Evolutionary conservation across 169 alveolate species (phyloP), one percentile per base, ranked within the genome.

Genomic region (Eimeria falciformis): DNA sequence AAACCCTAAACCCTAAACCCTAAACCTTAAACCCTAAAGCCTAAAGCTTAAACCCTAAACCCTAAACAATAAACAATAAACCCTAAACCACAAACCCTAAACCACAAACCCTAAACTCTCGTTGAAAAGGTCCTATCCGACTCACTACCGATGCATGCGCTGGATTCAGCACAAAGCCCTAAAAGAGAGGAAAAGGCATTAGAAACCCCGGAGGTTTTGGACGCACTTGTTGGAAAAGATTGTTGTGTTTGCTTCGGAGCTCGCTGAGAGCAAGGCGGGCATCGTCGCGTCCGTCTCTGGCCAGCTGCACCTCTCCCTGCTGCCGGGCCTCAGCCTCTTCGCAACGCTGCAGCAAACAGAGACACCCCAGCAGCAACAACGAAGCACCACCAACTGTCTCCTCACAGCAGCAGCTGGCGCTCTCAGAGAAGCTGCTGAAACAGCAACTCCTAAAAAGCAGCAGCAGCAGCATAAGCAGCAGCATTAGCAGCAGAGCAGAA

Each of bases 261-360:
- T 71, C 6, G 14, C 23, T 25, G 71, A 71, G 56, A 4, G 82
- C 82, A 2, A 71, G 3, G 45, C 53, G 56, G 45, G 82, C 82
- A 9, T 71, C 82, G 56, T 71, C 82, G 5, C 56, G 18, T 3
- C 23, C 29, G 56, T 71, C 82, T 40, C 21, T 71, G 6, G 82
- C 82, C 23, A 37, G 27, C 5, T 25, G n/a, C 9, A 37, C 82
- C 2, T 21, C 82, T 3, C 33, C 82, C 53, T 33, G 82, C 18
- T 71, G 82, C 6, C n/a, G 82, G 33, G 58, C 29, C 82, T 71
- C 82, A 18, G 18, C n/a, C 23, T 25, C 82, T 37, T 71, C 82
- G 23, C 56, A 71, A 4, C 82, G 29, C 82, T 71, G 82, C 56
- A 71, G 37, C n/a, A n/a, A 9, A n/a, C 5, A 18, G 58, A 14